phyloP scores from a whole-genome alignment of 2,329 filamentous ascomycete genomes.

The Ceratocystis papillata region DNA sequence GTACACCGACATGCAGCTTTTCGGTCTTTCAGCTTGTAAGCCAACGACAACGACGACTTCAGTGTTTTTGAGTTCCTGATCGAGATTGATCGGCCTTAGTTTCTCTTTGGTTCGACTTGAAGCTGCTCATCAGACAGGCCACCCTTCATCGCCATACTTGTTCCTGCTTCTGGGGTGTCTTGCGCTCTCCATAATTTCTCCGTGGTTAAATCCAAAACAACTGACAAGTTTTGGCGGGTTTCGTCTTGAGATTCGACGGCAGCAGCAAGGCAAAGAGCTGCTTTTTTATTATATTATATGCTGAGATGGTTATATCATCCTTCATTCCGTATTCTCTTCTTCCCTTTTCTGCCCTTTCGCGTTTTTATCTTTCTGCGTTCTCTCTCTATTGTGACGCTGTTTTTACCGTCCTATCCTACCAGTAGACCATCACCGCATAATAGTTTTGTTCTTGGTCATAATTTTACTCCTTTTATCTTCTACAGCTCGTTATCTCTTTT shows the following conservation, averaged over 20 bases:
- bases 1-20: not conserved
- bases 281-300: not conserved
- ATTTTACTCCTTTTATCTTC: not conserved
- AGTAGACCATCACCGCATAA: not conserved
- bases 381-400: not conserved
- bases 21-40: not conserved
- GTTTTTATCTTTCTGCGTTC: conserved; percentile 3
- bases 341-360: not conserved
- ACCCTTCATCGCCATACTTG: not conserved
- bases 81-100: not conserved
- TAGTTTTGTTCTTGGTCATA: not conserved
- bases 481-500: not conserved
- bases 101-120: too few species aligned
- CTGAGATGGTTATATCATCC: not conserved
- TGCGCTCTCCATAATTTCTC: not conserved
- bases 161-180: not conserved
- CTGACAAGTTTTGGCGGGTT: conserved; percentile 4
- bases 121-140: too few species aligned
- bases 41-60: not conserved
- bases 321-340: conserved; percentile 4
- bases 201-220: not conserved
- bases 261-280: not conserved
- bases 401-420: not conserved
- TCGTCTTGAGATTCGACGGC: not conserved
- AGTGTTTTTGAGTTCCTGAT: not conserved